Evolutionary conservation across 163 green algal species (phyloP), one percentile per base, ranked within the genome.

Genomic region (Scenedesmus sp.): DNA sequence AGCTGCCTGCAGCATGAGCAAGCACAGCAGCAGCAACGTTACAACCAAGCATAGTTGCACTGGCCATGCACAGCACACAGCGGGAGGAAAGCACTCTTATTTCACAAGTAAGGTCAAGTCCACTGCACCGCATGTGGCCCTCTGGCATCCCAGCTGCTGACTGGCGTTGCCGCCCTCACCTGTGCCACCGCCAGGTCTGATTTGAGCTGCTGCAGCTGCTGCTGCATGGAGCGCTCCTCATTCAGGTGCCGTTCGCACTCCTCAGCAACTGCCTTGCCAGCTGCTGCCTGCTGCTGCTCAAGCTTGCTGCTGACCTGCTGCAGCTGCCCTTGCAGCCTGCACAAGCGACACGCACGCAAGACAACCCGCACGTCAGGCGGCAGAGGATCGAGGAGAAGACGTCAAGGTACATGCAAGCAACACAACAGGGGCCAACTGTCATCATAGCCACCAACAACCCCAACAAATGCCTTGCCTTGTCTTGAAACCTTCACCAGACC

Each of bases 171-270:
- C 33, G 9, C 0, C 44, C 80, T 3, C 0, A 91, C 89, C 26
- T 91, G 81, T 37, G 79, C 22, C n/a, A 91, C 86, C 0, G 85
- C 72, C 81, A 94, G 86, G 59, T 94, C 89, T 49, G 85, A 85
- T 33, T 72, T 80, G 33, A 88, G 83, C 35, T 88, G 81, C 86
- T 93, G 91, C 81, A 94, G 83, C 91, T 93, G 89, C 84, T 93
- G 89, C 33, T 92, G 88, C 92, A 91, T 81, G 68, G 56, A 61
- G 24, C 87, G 83, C 51, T 92, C 93, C 12, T 53, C 40, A 2
- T 81, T 91, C 20, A 65, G n/a, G 12, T 76, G 53, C 0, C 85
- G 80, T 44, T 87, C 78, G 4, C 93, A 78, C 76, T 92, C 87
- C 44, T 92, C 88, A 40, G 92, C 92, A 16, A 92, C 49, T 44